Percentiles rank a stretch among this genome's conserved stretches.
Conservation (phyloP, 371 early-diverging fungal genomes). For the Mucor irregularis region DNA sequence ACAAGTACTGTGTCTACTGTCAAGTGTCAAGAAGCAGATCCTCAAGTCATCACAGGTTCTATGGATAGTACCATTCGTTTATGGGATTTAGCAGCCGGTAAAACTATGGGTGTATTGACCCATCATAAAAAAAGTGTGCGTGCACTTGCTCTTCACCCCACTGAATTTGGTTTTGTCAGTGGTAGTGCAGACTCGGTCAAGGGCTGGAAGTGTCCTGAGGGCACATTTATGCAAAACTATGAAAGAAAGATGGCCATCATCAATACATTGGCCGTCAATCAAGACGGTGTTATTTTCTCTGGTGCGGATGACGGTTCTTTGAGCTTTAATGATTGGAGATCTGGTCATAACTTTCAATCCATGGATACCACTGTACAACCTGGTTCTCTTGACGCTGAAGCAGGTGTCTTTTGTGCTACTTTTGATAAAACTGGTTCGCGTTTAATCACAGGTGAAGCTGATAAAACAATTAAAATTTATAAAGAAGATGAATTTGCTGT, state of each 20-base stretch:
- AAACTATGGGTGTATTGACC: conserved; percentile 90
- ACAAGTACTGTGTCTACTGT: conserved; percentile 83
- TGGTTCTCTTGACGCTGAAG: conserved; percentile 95
- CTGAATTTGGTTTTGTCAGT: conserved; percentile 91
- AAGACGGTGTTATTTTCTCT: conserved; percentile 90
- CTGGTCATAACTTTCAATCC: conserved; percentile 92
- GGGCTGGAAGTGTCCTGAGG: conserved; percentile 95
- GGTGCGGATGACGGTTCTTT: conserved; percentile 96
- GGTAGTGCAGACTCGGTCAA: conserved; percentile 93
- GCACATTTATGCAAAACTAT: conserved; percentile 92
- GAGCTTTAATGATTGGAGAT: conserved; percentile 97
- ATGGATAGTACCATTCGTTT: conserved; percentile 92
- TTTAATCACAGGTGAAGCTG: conserved; percentile 97
- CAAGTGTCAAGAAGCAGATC: conserved; percentile 92
- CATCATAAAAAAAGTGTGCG: conserved; percentile 98
- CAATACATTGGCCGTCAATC: conserved; percentile 86
- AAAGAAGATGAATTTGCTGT: conserved; percentile 77
- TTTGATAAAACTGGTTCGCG: conserved; percentile 95
- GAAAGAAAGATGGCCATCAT: conserved; percentile 88
- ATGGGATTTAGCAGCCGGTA: conserved; percentile 97
- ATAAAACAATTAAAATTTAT: conserved; percentile 98
- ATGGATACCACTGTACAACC: conserved; percentile 87
- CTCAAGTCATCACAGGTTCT: conserved; percentile 92
- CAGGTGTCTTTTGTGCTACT: conserved; percentile 91
- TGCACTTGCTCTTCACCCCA: conserved; percentile 88